Base-by-base conservation (phyloP, 106 monocot genomes). In the Acorus gramineus region DNA sequence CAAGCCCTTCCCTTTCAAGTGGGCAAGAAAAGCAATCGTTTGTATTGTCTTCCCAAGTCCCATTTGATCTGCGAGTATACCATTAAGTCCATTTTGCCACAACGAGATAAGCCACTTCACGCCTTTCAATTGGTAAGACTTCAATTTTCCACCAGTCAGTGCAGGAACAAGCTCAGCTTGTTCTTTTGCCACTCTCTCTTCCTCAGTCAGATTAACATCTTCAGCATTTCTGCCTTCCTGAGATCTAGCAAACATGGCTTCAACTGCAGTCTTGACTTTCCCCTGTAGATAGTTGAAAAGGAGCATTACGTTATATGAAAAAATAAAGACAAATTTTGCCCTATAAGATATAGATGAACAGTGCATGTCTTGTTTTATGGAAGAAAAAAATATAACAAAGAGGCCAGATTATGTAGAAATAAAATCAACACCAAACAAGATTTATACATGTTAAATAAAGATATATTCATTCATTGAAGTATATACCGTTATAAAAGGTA, bases 1-100 rank as follows among this genome's bases (percentile, higher is more conserved):
- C 60, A 91, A 69, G 47, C 85, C 96, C 55, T 91, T 87, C 13
- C 96, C 96, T 73, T 85, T 96, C 6, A 96, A 77, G 77, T 96
- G 96, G 14, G 96, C 96, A 69, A 96, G 78, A 76, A 96, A 96
- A 9, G 78, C 96, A 74, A 96, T 85, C 4, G 96, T 91, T 68
- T 96, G 96, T 43, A 96, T 83, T 58, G 96, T 96, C 76, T 96
- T 96, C 7, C 96, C 96, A 52, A 96, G 82, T 44, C 96, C 96
- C 96, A 96, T 96, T 74, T 96, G 96, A 75, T 96, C 96, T 6
- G 96, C 96, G 46, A 96, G 66, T 46, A 96, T 96, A 44, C 96
- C 96, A 85, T 96, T 96, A 2, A 96, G 80, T 28, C 96, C 96
- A 74, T 96, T 96, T 72, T 96, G 96, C 91, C 91, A 96, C 60